These are phyloP conservation scores for Jamesozyma rosinii DNA, from an alignment of 805 yeast genomes.

Conservation along the genomic window DNA sequence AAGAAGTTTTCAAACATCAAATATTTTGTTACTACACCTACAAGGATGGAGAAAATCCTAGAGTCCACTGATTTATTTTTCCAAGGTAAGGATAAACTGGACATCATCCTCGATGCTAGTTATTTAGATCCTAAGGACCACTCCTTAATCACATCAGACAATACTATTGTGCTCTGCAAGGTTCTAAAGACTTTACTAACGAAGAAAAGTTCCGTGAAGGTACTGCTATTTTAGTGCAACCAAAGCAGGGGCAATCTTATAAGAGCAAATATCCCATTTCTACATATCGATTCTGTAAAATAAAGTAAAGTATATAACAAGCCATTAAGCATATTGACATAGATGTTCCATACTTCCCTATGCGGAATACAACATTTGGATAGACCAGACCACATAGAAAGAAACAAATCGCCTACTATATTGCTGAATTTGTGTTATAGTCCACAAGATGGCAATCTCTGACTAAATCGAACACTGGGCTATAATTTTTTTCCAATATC, in stretches of 20 bases:
- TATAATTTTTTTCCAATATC: too few relatives aligned
- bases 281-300: too few relatives aligned
- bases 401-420: too few relatives aligned
- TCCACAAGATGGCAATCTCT: too few relatives aligned
- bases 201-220: constrained; percentile 30
- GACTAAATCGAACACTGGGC: too few relatives aligned
- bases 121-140: constrained; percentile 27
- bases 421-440: too few relatives aligned
- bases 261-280: neutral
- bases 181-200: constrained; percentile 20
- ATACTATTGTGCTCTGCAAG: constrained; percentile 18
- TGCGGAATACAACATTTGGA: too few relatives aligned
- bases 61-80: constrained; percentile 21
- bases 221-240: constrained; percentile 20
- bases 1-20: constrained; percentile 11
- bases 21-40: constrained; percentile 27
- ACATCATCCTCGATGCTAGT: constrained; percentile 29
- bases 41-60: constrained; percentile 24
- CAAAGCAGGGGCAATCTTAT: neutral
- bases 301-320: too few relatives aligned
- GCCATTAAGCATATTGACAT: too few relatives aligned
- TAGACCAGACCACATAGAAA: too few relatives aligned
- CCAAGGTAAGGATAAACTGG: constrained; percentile 30
- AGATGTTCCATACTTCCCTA: too few relatives aligned
- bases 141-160: constrained; percentile 23